phyloP scores from a whole-genome alignment of 495 filamentous ascomycete genomes.

The Podospora pseudoanserina region DNA sequence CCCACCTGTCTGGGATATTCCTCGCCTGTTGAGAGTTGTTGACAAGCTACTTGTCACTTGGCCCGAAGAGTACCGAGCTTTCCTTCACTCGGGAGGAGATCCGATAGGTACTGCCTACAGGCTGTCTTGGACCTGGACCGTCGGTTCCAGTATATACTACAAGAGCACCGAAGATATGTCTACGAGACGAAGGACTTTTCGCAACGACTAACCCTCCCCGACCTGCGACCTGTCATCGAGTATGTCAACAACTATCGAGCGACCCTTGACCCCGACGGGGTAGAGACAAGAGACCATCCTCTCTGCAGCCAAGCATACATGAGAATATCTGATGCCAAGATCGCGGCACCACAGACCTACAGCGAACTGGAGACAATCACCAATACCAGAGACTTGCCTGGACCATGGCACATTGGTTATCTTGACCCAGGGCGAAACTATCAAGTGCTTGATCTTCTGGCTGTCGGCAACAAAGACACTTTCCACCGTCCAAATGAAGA shows the following conservation, averaged over 20 bases:
- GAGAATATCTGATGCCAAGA: neutral
- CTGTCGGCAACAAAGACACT: neutral
- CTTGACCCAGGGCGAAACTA: neutral
- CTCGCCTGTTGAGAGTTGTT: neutral
- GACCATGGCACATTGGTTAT: neutral
- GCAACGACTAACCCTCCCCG: neutral
- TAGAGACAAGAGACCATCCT: neutral
- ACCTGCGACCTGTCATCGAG: neutral
- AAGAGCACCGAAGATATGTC: neutral
- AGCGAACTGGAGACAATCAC: neutral
- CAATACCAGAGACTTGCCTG: neutral
- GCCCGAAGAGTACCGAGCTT: neutral
- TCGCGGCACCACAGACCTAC: neutral
- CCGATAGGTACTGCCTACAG: neutral
- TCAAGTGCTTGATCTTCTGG: neutral
- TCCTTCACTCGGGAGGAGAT: neutral
- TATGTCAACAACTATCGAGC: neutral
- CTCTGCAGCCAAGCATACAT: neutral
- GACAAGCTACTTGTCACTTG: neutral
- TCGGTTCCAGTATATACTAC: neutral
- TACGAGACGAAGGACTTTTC: neutral
- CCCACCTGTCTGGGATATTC: neutral
- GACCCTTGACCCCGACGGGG: neutral
- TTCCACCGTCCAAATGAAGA: slow-evolving; percentile 3
- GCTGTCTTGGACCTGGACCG: neutral